A percentile compares a stretch with the other conserved stretches of the same genome.
Conservation (phyloP, 306 rosid genomes). For the Gastrolobium villosum region DNA sequence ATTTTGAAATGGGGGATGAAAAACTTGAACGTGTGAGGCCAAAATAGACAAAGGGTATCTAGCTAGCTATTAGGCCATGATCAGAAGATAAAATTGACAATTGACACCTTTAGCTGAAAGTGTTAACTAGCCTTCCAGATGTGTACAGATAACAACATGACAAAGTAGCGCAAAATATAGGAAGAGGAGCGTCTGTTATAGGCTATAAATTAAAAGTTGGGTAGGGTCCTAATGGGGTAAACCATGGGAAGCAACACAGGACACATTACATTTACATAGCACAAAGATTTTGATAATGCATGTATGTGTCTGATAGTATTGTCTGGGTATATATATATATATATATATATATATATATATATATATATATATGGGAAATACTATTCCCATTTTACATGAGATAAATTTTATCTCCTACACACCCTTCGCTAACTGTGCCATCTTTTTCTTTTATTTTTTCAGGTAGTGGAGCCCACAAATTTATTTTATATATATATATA, state of each 20-base stretch:
- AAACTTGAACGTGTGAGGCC: not conserved
- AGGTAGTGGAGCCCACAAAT: too few species aligned
- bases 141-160: slow-evolving; percentile 48
- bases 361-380: slow-evolving; percentile 48
- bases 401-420: too few species aligned
- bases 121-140: slow-evolving; percentile 27
- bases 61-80: slow-evolving; percentile 5
- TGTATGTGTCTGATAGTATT: slow-evolving; percentile 43
- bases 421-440: too few species aligned
- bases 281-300: slow-evolving; percentile 46
- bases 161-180: slow-evolving; percentile 23
- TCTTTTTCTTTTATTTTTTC: too few species aligned
- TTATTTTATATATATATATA: too few species aligned
- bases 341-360: slow-evolving; percentile 47
- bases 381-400: too few species aligned
- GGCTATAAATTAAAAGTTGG: slow-evolving; percentile 39
- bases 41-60: slow-evolving; percentile 19
- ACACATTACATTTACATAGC: slow-evolving; percentile 41
- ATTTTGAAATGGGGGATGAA: slow-evolving; percentile 21
- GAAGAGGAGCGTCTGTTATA: slow-evolving; percentile 52
- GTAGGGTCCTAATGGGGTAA: slow-evolving; percentile 52
- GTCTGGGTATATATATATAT: slow-evolving; percentile 49
- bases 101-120: slow-evolving; percentile 18
- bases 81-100: not conserved
- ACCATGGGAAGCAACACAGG: slow-evolving; percentile 35